Evolutionary conservation across 2,329 filamentous ascomycete species (phyloP), one percentile per base, ranked within the genome.

Genomic region (Fusarium musae): DNA sequence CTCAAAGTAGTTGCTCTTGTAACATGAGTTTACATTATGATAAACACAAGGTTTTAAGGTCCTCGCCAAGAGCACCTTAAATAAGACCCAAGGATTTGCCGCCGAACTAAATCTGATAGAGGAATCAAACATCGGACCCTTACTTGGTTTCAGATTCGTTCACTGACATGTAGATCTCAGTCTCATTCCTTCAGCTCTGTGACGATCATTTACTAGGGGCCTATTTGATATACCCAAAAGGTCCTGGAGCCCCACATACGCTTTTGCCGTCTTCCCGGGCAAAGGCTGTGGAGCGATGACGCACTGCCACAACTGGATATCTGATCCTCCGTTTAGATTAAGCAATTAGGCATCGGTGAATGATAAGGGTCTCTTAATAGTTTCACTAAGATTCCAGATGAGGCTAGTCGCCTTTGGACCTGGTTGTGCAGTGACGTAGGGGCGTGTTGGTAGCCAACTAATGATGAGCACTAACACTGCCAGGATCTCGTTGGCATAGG

Each of bases 21-120:
- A 26, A 2, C 0, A 36, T 8, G 3, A 15, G 2, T 36, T 10
- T 26, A 2, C 21, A 23, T n/a, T 2, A 2, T 23, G 0, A 3
- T 23, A 7, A 21, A 16, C 16, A 21, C 42, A n/a, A 30, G 28
- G 19, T 47, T 47, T 19, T 6, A 3, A 47, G 4, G 15, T 9
- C 6, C 16, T 17, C 6, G 9, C 15, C 21, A 32, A 50, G 46
- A 9, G 16, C 9, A 26, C 6, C 32, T 16, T 52, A 36, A 26
- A 5, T 52, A 52, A 17, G 11, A 21, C 3, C 30, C n/a, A 26
- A 7, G 19, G 9, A 54, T 54, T 39, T 54, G 34, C 50, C 50
- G 34, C 49, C 26, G 9, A 36, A 26, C 49, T 8, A 26, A 19
- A 12, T 15, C 32, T 23, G 17, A 52, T 21, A 36, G 3, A 52